phyloP scores from a whole-genome alignment of 345 rosid species.

The Eucalyptus erythrocorys region DNA sequence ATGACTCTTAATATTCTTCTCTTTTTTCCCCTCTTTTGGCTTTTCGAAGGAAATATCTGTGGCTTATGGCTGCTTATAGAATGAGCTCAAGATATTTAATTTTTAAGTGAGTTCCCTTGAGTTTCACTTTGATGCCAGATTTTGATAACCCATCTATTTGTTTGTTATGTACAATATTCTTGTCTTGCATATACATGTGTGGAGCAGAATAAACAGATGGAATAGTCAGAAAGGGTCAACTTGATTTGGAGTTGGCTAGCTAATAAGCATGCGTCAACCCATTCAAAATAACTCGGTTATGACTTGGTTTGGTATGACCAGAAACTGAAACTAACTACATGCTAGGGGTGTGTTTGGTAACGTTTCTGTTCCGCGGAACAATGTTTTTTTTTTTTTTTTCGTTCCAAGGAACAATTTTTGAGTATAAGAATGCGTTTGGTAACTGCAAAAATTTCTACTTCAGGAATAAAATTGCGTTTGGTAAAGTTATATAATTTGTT shows the following conservation, averaged over 20 bases:
- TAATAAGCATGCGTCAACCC: neutral
- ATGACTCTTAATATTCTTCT: neutral
- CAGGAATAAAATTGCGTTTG: no score
- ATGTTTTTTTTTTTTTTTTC: no score
- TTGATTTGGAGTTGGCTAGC: neutral
- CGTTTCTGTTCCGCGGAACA: no score
- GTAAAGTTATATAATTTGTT: no score
- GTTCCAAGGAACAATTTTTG: no score
- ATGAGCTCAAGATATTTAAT: neutral
- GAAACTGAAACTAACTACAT: neutral
- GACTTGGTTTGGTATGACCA: neutral
- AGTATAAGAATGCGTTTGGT: no score
- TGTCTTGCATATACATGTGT: neutral
- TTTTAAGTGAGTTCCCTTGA: neutral
- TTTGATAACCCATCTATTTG: neutral
- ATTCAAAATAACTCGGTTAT: neutral
- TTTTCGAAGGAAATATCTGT: neutral
- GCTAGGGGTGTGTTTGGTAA: no score
- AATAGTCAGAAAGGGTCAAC: neutral
- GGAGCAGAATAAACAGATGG: neutral
- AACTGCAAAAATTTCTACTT: no score
- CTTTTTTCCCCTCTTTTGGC: neutral
- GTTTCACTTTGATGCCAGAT: neutral
- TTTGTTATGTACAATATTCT: neutral
- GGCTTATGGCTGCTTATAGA: neutral